Evolutionary conservation across 1,284 basidiomycete genomes (phyloP).

Genomic region (Moesziomyces antarcticus): DNA sequence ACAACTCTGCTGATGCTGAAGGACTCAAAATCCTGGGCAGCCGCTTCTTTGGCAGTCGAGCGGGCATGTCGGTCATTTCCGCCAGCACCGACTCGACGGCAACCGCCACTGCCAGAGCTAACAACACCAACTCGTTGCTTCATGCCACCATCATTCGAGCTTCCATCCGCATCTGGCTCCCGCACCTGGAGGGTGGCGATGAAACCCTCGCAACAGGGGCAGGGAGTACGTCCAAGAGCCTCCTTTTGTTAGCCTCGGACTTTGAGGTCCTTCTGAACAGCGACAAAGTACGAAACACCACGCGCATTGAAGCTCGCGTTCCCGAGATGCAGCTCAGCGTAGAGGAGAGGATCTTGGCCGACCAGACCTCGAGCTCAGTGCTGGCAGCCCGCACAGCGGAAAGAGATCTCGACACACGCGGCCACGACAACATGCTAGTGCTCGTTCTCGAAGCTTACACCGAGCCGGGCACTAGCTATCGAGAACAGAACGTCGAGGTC

Average conservation of each 20-base stretch:
- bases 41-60: slow-evolving; percentile 53
- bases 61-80: slow-evolving; percentile 46
- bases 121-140: slow-evolving; percentile 25
- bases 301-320: slow-evolving; percentile 24
- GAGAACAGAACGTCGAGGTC: slow-evolving; percentile 79
- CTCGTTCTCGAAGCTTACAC: slow-evolving; percentile 77
- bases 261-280: slow-evolving; percentile 35
- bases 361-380: slow-evolving; percentile 13
- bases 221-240: slow-evolving; percentile 14
- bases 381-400: slow-evolving; percentile 37
- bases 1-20: slow-evolving; percentile 33
- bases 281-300: slow-evolving; percentile 37
- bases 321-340: slow-evolving; percentile 27
- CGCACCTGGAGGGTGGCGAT: slow-evolving; percentile 1
- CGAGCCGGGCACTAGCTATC: slow-evolving; percentile 76
- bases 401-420: slow-evolving; percentile 18
- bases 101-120: slow-evolving; percentile 23
- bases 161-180: slow-evolving; percentile 34
- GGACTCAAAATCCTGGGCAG: slow-evolving; percentile 53
- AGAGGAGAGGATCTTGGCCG: slow-evolving; percentile 9
- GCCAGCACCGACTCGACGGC: slow-evolving; percentile 46
- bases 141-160: slow-evolving; percentile 23
- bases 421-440: slow-evolving; percentile 71
- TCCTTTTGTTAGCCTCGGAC: slow-evolving; percentile 28
- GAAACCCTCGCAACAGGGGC: background rate